These are phyloP conservation scores for Madurella fahalii DNA, from an alignment of 2,329 filamentous ascomycete species.

Conservation along the genomic window DNA sequence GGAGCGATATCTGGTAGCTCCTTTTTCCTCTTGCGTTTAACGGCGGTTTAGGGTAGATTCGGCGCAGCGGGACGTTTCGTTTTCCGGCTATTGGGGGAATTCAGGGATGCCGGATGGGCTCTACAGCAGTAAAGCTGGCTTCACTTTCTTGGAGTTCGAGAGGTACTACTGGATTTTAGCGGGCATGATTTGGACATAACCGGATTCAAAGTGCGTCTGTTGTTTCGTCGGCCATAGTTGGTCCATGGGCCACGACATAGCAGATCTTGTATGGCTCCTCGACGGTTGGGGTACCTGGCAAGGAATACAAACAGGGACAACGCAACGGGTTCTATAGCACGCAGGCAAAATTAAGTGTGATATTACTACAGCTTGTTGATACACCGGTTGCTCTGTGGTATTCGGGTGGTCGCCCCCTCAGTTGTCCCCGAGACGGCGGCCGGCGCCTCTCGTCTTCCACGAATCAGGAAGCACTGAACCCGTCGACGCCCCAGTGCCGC, in stretches of 20 bases:
- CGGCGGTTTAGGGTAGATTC: neutral
- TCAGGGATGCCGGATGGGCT: constrained; percentile 7
- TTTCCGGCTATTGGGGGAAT: neutral
- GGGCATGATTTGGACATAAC: no score
- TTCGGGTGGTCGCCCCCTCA: neutral
- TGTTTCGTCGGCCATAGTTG: neutral
- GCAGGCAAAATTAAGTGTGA: neutral
- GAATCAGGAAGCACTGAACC: constrained; percentile 55
- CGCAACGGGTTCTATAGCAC: neutral
- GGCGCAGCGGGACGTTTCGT: neutral
- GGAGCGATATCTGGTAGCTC: constrained; percentile 24
- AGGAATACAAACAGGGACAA: neutral
- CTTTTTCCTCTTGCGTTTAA: neutral
- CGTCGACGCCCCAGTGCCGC: constrained; percentile 39
- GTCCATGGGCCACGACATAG: no score
- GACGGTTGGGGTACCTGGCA: no score
- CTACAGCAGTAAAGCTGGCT: constrained; percentile 13
- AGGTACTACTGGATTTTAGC: constrained; percentile 1
- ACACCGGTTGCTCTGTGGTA: neutral
- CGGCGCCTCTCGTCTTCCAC: constrained; percentile 60
- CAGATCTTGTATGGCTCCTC: no score
- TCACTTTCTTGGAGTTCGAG: constrained; percentile 12
- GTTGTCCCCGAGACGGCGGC: constrained; percentile 56
- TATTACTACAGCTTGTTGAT: neutral
- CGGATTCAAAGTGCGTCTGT: neutral